A percentile compares a stretch with the other conserved stretches of the same genome.
phyloP scores from a whole-genome alignment of 352 stramenopile species.

The Globisporangium spiculum region DNA sequence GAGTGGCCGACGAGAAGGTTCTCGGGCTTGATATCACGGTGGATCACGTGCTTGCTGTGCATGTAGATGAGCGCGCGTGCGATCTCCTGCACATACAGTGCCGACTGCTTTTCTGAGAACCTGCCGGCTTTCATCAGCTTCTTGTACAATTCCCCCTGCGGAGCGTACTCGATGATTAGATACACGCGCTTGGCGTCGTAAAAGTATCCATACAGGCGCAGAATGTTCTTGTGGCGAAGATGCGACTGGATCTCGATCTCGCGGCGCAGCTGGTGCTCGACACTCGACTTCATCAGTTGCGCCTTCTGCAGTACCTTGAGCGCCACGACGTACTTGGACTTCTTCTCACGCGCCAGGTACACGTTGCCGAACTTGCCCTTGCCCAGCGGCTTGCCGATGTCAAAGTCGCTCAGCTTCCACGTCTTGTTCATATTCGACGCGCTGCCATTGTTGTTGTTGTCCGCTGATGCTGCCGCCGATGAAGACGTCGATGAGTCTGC shows the following conservation, averaged over 20 bases:
- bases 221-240: slow-evolving; percentile 96
- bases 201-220: slow-evolving; percentile 98
- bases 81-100: slow-evolving; percentile 95
- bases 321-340: slow-evolving; percentile 98
- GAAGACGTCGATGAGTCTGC: background rate
- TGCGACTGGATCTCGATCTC: slow-evolving; percentile 99
- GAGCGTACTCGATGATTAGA: slow-evolving; percentile 99
- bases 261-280: slow-evolving; percentile 97
- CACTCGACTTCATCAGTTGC: slow-evolving; percentile 96
- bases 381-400: slow-evolving; percentile 98
- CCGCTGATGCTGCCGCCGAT: slow-evolving; percentile 2
- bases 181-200: slow-evolving; percentile 99
- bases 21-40: slow-evolving; percentile 99
- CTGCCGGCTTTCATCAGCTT: slow-evolving; percentile 87
- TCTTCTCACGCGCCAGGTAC: slow-evolving; percentile 97
- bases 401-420: slow-evolving; percentile 98
- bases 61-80: slow-evolving; percentile 95
- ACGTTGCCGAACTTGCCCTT: slow-evolving; percentile 99
- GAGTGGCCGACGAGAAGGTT: slow-evolving; percentile 96
- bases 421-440: slow-evolving; percentile 29
- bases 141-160: slow-evolving; percentile 98
- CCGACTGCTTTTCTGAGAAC: slow-evolving; percentile 93
- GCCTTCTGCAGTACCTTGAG: slow-evolving; percentile 99
- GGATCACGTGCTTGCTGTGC: slow-evolving; percentile 99
- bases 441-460: slow-evolving; percentile 8